Base-by-base conservation (phyloP, 148 eudicot species). In the Bassia scoparia region DNA sequence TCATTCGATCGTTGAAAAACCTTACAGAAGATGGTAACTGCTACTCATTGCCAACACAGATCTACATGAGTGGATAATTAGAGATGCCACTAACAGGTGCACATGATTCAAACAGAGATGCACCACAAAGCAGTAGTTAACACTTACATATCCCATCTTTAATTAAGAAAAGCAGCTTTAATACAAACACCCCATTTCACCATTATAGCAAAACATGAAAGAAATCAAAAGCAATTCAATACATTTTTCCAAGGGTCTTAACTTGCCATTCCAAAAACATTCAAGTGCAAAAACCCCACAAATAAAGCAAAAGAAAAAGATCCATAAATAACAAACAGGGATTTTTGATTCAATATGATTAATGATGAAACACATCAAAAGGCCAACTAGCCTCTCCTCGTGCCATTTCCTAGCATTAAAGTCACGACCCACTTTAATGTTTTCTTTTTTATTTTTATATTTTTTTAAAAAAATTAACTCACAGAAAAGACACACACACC, bases 301-400 rank as follows among this genome's bases (percentile, higher is more conserved):
- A 43, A 6, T 49, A 76, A 76, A 79, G 50, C 70, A 70, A 53
- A 59, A 33, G 29, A 67, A 72, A 46, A 66, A 1, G 23, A 69
- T 55, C 67, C 54, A 59, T 35, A 18, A 29, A 64, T 33, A 79
- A 61, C 34, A 67, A 64, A 31, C 44, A 55, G n/a, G 14, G 72
- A 72, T 60, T 60, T 41, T 50, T 20, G 37, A 34, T 60, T 37
- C n/a, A 49, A 52, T 23, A 68, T 68, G 77, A 74, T 65, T 61
- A 68, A 68, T 74, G 70, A 79, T 79, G 74, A 69, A 73, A 41
- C 77, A 73, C 77, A 74, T 79, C 63, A 68, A 79, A 73, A 74
- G 81, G 29, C 58, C 74, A 78, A 74, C 72, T 66, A 48, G 7
- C 61, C 71, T 61, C 52, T 67, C 69, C 75, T 41, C 71, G 50